These are phyloP conservation scores for Neofusicoccum ribis DNA, from an alignment of 2,329 filamentous ascomycete genomes.

Conservation along the genomic window DNA sequence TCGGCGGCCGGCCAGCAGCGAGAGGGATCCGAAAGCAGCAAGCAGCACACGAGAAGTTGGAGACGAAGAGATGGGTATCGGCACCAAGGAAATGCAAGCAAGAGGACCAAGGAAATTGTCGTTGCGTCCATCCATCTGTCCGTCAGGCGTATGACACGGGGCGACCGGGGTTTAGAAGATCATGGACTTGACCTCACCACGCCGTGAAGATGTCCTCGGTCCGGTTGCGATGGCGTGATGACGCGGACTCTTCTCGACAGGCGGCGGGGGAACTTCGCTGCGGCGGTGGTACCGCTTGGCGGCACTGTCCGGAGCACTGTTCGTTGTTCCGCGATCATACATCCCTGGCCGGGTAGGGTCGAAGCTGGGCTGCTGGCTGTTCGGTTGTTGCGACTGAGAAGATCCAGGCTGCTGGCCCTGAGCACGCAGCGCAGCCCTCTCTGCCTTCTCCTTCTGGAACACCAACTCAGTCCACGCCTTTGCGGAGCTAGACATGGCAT, in stretches of 20 bases:
- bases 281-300: constrained; percentile 29
- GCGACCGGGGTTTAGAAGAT: constrained; percentile 33
- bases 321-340: constrained; percentile 27
- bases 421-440: constrained; percentile 24
- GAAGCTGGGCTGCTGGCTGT: constrained; percentile 32
- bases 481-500: constrained; percentile 43
- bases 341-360: constrained; percentile 22
- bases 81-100: constrained; percentile 14
- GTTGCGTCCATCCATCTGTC: constrained; percentile 7
- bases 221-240: constrained; percentile 23
- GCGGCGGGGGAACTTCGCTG: constrained; percentile 31
- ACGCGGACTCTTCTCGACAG: constrained; percentile 32
- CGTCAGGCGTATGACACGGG: neutral
- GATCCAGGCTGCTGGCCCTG: constrained; percentile 27
- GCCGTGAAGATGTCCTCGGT: constrained; percentile 21
- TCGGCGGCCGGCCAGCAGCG: constrained; percentile 6
- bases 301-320: neutral
- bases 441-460: constrained; percentile 47
- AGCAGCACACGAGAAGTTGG: neutral
- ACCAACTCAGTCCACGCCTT: constrained; percentile 66
- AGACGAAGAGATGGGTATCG: constrained; percentile 14
- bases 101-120: constrained; percentile 8
- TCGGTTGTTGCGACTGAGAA: constrained; percentile 23
- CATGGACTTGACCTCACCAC: constrained; percentile 45
- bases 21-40: neutral